Percentiles rank a stretch among this genome's conserved stretches.
phyloP scores from a whole-genome alignment of 129 eudicot genomes.

The Tagetes erecta region DNA sequence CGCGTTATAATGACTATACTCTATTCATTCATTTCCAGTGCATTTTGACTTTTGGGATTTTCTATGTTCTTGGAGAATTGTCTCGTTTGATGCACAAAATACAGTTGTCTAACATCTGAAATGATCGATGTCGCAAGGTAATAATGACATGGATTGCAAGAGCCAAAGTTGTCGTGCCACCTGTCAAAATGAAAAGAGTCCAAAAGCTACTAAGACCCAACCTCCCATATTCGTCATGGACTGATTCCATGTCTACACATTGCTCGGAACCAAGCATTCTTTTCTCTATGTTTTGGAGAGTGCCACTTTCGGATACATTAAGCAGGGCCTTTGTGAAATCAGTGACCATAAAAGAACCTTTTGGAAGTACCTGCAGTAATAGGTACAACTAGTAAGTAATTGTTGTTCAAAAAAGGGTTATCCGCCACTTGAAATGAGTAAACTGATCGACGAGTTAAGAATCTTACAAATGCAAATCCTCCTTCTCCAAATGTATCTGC shows the following conservation, averaged over 20 bases:
- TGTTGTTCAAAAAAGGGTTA: background rate
- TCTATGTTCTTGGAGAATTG: conserved; percentile 19
- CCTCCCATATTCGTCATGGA: conserved; percentile 36
- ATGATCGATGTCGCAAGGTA: conserved; percentile 20
- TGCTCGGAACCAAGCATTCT: conserved; percentile 38
- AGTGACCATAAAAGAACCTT: conserved; percentile 42
- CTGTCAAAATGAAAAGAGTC: conserved; percentile 42
- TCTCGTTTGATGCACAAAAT: conserved; percentile 10
- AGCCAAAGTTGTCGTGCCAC: conserved; percentile 39
- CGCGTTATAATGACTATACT: background rate
- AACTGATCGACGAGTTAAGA: background rate
- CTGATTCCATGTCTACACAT: conserved; percentile 26
- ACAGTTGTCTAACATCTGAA: conserved; percentile 7
- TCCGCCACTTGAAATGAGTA: too few relatives aligned
- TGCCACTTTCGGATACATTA: conserved; percentile 41
- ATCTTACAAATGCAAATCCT: conserved; percentile 54
- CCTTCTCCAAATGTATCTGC: conserved; percentile 48
- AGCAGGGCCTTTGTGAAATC: conserved; percentile 46
- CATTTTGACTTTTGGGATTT: conserved; percentile 11
- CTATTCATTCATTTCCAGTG: conserved; percentile 16
- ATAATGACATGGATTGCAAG: conserved; percentile 30
- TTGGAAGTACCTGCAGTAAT: conserved; percentile 43
- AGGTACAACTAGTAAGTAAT: conserved; percentile 3
- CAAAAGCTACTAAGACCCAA: conserved; percentile 47
- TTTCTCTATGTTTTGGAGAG: conserved; percentile 33